Conservation (phyloP, 257 asterid genomes). For the Nicotiana undulata region DNA sequence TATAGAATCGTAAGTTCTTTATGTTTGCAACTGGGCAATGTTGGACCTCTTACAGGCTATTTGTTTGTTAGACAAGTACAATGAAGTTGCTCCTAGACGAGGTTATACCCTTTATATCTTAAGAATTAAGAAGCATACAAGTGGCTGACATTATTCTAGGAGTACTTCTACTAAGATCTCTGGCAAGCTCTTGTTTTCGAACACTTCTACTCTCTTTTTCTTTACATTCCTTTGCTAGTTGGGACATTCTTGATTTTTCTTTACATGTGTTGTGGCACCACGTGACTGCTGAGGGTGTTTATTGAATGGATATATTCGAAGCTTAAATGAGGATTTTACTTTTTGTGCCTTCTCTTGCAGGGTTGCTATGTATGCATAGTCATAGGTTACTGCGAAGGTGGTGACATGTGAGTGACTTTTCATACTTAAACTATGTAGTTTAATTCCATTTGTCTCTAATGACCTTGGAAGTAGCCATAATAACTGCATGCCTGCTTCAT, state of each 20-base stretch:
- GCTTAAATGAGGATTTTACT: conserved; percentile 2
- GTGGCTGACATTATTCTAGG: neutral
- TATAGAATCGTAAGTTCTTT: neutral
- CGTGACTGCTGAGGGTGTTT: neutral
- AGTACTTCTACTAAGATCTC: neutral
- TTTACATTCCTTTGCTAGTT: neutral
- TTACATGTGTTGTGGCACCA: conserved; percentile 1
- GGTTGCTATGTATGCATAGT: conserved; percentile 95
- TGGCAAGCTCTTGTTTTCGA: neutral
- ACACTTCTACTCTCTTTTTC: neutral
- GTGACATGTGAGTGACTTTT: conserved; percentile 69
- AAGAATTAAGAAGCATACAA: neutral
- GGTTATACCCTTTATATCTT: neutral
- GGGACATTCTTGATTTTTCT: neutral
- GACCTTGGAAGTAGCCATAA: neutral
- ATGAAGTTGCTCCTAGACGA: neutral
- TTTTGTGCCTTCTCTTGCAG: conserved; percentile 32
- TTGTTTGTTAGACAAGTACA: neutral
- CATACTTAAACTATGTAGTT: neutral
- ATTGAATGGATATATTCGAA: neutral
- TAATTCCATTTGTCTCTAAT: neutral
- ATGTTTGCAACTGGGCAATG: neutral
- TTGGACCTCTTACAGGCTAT: neutral
- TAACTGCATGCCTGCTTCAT: neutral
- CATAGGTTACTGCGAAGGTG: conserved; percentile 95